Conservation (phyloP, 1,284 basidiomycete species). For the Rhodotorula glutinis region DNA sequence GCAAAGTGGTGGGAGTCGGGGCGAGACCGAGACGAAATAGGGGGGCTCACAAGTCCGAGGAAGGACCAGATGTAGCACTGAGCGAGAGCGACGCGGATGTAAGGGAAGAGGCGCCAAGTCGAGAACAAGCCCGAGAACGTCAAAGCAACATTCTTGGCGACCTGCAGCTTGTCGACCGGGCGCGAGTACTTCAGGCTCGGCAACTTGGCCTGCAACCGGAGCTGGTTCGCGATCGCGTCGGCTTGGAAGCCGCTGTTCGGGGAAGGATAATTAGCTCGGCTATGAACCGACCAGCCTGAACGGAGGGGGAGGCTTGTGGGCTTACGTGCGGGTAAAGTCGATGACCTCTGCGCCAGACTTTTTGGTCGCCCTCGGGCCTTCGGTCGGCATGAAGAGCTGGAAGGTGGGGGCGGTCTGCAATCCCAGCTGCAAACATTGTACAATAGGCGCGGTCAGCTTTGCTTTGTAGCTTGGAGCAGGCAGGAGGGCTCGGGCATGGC, state of each 20-base stretch:
- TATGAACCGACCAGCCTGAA: too few relatives aligned
- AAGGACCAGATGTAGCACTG: constrained; percentile 69
- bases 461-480: too few relatives aligned
- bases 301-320: too few relatives aligned
- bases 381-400: constrained; percentile 67
- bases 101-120: constrained; percentile 53
- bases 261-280: too few relatives aligned
- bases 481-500: neutral
- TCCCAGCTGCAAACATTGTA: constrained; percentile 54
- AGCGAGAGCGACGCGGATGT: constrained; percentile 65
- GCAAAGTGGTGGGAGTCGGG: too few relatives aligned
- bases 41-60: constrained; percentile 54
- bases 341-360: constrained; percentile 61
- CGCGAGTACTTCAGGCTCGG: constrained; percentile 46
- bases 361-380: constrained; percentile 60
- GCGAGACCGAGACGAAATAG: neutral
- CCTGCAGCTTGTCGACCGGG: constrained; percentile 40
- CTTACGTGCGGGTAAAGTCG: constrained; percentile 65
- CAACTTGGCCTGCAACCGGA: constrained; percentile 59
- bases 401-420: constrained; percentile 75
- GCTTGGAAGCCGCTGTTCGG: constrained; percentile 78
- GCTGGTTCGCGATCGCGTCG: constrained; percentile 67
- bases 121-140: constrained; percentile 46
- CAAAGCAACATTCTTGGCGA: constrained; percentile 44
- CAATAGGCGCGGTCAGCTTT: neutral